phyloP scores from a whole-genome alignment of 2,329 filamentous ascomycete species.

The Scorias spongiosa region DNA sequence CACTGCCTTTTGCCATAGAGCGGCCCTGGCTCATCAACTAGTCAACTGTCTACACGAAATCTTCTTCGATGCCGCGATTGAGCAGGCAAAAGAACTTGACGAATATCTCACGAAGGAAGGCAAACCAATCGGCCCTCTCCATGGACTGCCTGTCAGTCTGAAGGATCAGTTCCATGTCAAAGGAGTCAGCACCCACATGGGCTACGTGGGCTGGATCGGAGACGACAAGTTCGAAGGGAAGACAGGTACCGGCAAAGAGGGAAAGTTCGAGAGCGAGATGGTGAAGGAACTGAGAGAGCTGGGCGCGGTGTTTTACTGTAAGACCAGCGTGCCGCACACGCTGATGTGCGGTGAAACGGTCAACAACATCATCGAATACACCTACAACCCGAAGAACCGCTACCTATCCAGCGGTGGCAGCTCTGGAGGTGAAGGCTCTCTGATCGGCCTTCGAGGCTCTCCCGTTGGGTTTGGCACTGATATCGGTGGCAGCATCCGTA shows the following conservation, averaged over 20 bases:
- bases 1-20: constrained; percentile 41
- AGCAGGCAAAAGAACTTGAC: constrained; percentile 27
- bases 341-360: constrained; percentile 44
- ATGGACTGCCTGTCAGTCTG: constrained; percentile 32
- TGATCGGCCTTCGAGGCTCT: constrained; percentile 39
- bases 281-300: constrained; percentile 37
- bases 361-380: constrained; percentile 46
- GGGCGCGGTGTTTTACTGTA: constrained; percentile 41
- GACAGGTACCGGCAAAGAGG: constrained; percentile 34
- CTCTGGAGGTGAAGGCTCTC: constrained; percentile 43
- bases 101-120: constrained; percentile 22
- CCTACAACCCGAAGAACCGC: constrained; percentile 41
- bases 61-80: constrained; percentile 32
- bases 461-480: constrained; percentile 45
- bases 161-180: constrained; percentile 36
- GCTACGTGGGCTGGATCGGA: constrained; percentile 51
- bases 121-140: constrained; percentile 29
- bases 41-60: constrained; percentile 31
- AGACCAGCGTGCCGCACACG: constrained; percentile 42
- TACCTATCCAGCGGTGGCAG: constrained; percentile 40
- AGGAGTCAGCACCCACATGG: constrained; percentile 36
- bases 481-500: constrained; percentile 40
- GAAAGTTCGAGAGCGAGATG: constrained; percentile 42
- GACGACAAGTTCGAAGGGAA: constrained; percentile 37
- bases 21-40: constrained; percentile 37